phyloP scores from a whole-genome alignment of 2,329 filamentous ascomycete species.

The Alternaria burnsii region DNA sequence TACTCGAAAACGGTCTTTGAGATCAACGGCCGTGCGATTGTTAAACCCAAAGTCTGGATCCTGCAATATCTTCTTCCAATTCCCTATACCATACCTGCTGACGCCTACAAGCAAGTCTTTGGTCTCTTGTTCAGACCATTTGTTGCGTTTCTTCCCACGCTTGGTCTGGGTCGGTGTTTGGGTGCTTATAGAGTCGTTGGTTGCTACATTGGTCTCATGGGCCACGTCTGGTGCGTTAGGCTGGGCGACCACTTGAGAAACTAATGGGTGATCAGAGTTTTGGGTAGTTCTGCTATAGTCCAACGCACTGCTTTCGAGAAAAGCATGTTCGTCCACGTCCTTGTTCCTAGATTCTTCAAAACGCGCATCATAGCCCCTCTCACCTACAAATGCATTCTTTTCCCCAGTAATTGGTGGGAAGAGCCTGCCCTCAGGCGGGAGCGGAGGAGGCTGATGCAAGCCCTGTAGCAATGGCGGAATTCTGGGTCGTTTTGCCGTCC shows the following conservation, averaged over 20 bases:
- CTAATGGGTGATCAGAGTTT: background rate
- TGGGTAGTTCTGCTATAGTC: conserved; percentile 7
- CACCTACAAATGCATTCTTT: conserved; percentile 31
- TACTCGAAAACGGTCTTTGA: conserved; percentile 69
- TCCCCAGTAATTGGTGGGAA: conserved; percentile 68
- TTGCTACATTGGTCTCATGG: background rate
- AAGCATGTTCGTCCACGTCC: conserved; percentile 19
- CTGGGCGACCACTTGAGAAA: background rate
- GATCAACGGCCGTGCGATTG: conserved; percentile 66
- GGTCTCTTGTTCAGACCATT: conserved; percentile 71
- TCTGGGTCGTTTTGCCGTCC: conserved; percentile 44
- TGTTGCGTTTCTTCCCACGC: conserved; percentile 63
- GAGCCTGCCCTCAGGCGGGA: conserved; percentile 61
- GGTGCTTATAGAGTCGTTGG: conserved; percentile 8
- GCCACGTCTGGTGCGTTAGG: background rate
- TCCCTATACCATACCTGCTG: conserved; percentile 68
- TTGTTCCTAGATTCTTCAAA: conserved; percentile 18
- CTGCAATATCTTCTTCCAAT: conserved; percentile 69
- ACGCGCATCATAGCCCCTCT: conserved; percentile 20
- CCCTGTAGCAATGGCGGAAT: conserved; percentile 65
- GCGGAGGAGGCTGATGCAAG: conserved; percentile 68
- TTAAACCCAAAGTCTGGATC: conserved; percentile 66
- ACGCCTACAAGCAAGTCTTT: conserved; percentile 66
- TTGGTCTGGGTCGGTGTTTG: conserved; percentile 33
- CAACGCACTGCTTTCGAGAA: background rate